Conservation (phyloP, 129 eudicot species). For the Tagetes patula region DNA sequence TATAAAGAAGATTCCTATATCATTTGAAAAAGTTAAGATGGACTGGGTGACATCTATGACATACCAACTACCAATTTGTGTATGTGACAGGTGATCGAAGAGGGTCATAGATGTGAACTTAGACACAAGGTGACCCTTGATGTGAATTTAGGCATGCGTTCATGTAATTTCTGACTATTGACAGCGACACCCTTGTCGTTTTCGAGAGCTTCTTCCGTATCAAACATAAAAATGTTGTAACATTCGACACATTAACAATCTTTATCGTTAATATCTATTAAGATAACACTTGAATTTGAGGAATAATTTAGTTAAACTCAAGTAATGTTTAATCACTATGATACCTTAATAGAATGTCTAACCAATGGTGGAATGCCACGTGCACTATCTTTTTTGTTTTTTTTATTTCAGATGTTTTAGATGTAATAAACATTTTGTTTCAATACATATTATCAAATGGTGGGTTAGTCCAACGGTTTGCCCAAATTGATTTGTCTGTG, state of each 20-base stretch:
- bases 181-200: constrained; percentile 12
- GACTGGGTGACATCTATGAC: constrained; percentile 18
- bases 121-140: constrained; percentile 32
- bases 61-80: constrained; percentile 16
- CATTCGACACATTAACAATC: background rate
- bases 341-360: too few relatives aligned
- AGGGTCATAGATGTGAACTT: background rate
- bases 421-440: too few relatives aligned
- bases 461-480: too few relatives aligned
- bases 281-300: too few relatives aligned
- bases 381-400: too few relatives aligned
- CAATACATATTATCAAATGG: too few relatives aligned
- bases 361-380: too few relatives aligned
- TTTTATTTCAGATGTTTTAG: too few relatives aligned
- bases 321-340: too few relatives aligned
- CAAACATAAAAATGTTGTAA: background rate
- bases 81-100: constrained; percentile 29
- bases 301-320: too few relatives aligned
- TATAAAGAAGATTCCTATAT: background rate
- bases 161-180: constrained; percentile 5
- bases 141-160: constrained; percentile 21
- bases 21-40: constrained; percentile 13
- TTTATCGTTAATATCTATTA: background rate
- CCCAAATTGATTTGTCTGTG: too few relatives aligned
- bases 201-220: constrained; percentile 17